Conservation (phyloP, 495 filamentous ascomycete species). For the Penicillium daleae region DNA sequence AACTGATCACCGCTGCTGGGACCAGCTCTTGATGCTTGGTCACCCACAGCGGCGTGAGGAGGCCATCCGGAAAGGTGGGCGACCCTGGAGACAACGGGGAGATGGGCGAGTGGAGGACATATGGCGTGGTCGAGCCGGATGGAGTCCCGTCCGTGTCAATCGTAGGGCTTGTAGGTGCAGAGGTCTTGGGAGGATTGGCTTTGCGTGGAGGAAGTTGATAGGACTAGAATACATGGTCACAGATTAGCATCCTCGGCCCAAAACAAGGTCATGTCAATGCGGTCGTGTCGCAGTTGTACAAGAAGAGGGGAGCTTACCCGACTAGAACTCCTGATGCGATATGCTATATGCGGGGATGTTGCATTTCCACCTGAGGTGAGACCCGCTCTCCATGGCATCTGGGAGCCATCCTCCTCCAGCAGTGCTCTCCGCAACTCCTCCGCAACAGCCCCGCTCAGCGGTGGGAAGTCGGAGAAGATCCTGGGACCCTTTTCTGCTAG, state of each 20-base stretch:
- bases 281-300: background rate
- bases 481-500: constrained; percentile 61
- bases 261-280: background rate
- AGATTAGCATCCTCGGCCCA: constrained; percentile 22
- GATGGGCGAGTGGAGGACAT: constrained; percentile 79
- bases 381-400: constrained; percentile 59
- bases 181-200: constrained; percentile 58
- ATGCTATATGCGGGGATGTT: constrained; percentile 39
- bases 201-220: constrained; percentile 66
- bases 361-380: constrained; percentile 38
- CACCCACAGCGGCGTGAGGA: constrained; percentile 80
- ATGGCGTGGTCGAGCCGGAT: constrained; percentile 43
- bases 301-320: constrained; percentile 63
- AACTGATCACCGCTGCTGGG: constrained; percentile 77
- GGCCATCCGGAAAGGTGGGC: constrained; percentile 80
- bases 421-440: constrained; percentile 70
- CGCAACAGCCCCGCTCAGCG: constrained; percentile 65
- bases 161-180: constrained; percentile 53
- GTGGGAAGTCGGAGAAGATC: constrained; percentile 69
- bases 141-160: constrained; percentile 48
- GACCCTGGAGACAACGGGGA: constrained; percentile 84
- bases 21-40: constrained; percentile 82
- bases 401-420: constrained; percentile 64
- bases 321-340: constrained; percentile 70
- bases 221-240: constrained; percentile 40